Percentiles rank a stretch among this genome's conserved stretches.
Evolutionary conservation across 257 asterid genomes (phyloP).

Genomic region (Solanum pennellii): DNA sequence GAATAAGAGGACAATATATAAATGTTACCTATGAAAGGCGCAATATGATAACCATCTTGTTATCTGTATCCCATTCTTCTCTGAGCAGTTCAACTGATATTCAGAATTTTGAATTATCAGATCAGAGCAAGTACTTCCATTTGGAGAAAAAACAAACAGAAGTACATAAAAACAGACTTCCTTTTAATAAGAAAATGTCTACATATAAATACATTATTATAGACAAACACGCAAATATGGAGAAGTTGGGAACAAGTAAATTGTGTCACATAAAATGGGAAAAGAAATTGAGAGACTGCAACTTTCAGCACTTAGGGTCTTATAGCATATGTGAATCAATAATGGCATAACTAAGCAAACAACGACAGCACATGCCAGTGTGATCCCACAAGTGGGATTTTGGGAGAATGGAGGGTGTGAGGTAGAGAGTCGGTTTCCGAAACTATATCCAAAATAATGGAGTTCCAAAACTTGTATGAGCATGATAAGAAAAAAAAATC

Average conservation of each 20-base stretch:
- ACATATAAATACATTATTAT: neutral
- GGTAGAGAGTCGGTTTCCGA: neutral
- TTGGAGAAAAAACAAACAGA: neutral
- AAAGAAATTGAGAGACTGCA: neutral
- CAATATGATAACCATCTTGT: slow-evolving; percentile 85
- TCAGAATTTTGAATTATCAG: slow-evolving; percentile 6
- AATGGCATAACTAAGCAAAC: neutral
- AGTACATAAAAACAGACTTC: neutral
- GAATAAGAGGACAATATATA: neutral
- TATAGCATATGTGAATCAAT: neutral
- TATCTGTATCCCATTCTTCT: slow-evolving; percentile 57
- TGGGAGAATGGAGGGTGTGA: neutral
- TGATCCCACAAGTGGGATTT: neutral
- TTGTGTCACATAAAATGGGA: neutral
- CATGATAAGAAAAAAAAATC: neutral
- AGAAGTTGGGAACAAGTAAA: neutral
- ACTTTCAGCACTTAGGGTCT: neutral
- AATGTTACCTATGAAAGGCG: slow-evolving; percentile 64
- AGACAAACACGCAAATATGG: neutral
- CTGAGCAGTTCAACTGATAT: slow-evolving; percentile 70
- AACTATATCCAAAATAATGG: neutral
- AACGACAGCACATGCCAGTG: neutral
- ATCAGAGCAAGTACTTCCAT: neutral
- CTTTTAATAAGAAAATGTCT: neutral
- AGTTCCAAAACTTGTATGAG: neutral